A percentile compares a stretch with the other conserved stretches of the same genome.
These are phyloP conservation scores for Dactylella cylindrospora DNA, from an alignment of 2,329 filamentous ascomycete species.

Conservation along the genomic window DNA sequence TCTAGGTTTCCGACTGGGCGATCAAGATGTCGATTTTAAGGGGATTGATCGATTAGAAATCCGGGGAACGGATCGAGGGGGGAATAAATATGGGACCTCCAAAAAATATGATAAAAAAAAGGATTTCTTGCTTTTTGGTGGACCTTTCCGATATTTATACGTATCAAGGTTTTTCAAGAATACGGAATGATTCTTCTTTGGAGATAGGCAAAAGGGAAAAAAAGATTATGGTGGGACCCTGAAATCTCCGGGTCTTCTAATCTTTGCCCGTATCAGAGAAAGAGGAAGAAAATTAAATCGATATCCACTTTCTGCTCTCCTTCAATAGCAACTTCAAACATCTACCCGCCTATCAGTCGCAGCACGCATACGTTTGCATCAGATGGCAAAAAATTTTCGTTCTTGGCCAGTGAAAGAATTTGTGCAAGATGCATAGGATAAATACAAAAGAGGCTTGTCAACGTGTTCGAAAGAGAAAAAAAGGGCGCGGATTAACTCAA, in stretches of 20 bases:
- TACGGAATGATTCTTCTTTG: too few relatives aligned
- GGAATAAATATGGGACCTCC: too few relatives aligned
- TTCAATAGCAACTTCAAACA: slow-evolving; percentile 37
- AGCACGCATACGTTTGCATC: slow-evolving; percentile 29
- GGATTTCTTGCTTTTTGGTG: neutral
- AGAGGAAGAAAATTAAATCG: slow-evolving; percentile 1
- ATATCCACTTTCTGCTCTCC: slow-evolving; percentile 18
- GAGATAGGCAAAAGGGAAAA: too few relatives aligned
- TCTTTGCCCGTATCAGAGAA: too few relatives aligned
- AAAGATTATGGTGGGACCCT: too few relatives aligned
- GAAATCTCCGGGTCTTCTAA: too few relatives aligned
- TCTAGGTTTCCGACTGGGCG: slow-evolving; percentile 17
- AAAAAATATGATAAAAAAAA: neutral
- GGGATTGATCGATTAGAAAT: neutral
- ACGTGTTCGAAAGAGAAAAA: slow-evolving; percentile 14
- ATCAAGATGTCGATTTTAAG: slow-evolving; percentile 2
- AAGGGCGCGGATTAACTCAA: slow-evolving; percentile 44
- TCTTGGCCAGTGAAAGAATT: neutral
- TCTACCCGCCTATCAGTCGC: slow-evolving; percentile 23
- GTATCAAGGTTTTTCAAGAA: slow-evolving; percentile 27
- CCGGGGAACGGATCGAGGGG: neutral
- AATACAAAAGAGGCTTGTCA: slow-evolving; percentile 42
- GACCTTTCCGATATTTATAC: slow-evolving; percentile 15
- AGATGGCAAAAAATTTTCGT: slow-evolving; percentile 34
- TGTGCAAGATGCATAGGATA: slow-evolving; percentile 38